phyloP scores from a whole-genome alignment of 176 grass and related monocot genomes.

The Hyparrhenia diplandra region DNA sequence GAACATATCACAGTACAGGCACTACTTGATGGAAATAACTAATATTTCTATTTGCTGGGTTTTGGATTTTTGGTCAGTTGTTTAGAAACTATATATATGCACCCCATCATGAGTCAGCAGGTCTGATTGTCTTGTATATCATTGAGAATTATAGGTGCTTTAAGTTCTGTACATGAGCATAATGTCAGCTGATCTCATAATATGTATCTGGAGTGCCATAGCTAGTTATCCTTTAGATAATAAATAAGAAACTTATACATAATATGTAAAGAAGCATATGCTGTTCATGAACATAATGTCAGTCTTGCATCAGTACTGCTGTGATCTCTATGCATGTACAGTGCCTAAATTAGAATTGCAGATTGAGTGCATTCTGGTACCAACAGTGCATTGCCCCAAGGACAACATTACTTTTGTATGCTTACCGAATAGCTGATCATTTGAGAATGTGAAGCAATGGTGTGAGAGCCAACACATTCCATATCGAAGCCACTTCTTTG shows the following conservation, averaged over 20 bases:
- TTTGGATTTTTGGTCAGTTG: neutral
- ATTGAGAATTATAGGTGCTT: slow-evolving; percentile 6
- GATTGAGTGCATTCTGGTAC: neutral
- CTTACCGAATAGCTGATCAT: neutral
- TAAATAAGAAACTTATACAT: neutral
- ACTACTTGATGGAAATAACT: too few relatives aligned
- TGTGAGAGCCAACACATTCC: slow-evolving; percentile 13
- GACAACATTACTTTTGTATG: neutral
- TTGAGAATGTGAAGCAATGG: neutral
- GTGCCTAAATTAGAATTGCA: neutral
- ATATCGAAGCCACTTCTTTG: neutral
- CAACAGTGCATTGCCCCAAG: neutral
- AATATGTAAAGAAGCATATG: neutral
- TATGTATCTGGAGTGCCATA: neutral
- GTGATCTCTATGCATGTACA: neutral
- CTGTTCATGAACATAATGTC: too few relatives aligned
- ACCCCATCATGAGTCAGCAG: neutral
- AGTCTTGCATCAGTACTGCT: neutral
- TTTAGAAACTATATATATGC: neutral
- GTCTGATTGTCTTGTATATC: neutral
- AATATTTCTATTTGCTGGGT: neutral
- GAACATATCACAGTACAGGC: neutral
- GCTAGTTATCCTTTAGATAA: neutral
- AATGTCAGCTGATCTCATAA: neutral
- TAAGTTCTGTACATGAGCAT: neutral